Conservation (phyloP, 2,329 filamentous ascomycete species). For the Neocucurbitaria cava region DNA sequence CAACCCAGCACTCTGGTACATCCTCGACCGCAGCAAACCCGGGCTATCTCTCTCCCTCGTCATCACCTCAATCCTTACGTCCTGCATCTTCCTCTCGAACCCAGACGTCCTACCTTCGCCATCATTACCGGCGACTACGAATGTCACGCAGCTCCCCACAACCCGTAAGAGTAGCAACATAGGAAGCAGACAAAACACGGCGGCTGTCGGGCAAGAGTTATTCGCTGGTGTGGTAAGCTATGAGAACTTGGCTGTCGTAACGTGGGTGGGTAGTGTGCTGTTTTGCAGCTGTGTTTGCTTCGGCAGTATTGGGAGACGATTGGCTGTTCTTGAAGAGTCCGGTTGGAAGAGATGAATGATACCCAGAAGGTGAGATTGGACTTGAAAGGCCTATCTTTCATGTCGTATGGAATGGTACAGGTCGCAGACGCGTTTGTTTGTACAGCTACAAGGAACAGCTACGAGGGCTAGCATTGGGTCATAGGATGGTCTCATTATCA, state of each 20-base stretch:
- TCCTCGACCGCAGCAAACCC: slow-evolving; percentile 87
- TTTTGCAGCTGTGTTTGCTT: slow-evolving; percentile 97
- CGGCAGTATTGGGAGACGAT: slow-evolving; percentile 86
- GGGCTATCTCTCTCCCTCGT: slow-evolving; percentile 81
- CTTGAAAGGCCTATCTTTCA: neutral
- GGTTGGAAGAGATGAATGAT: slow-evolving; percentile 17
- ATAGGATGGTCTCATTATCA: neutral
- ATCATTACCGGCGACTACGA: slow-evolving; percentile 27
- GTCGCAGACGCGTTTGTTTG: neutral
- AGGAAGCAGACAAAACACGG: slow-evolving; percentile 1
- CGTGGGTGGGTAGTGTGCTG: slow-evolving; percentile 91
- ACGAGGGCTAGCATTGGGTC: neutral
- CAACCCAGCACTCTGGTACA: slow-evolving; percentile 94
- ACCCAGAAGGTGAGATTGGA: neutral
- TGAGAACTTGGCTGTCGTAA: slow-evolving; percentile 73
- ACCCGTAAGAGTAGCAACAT: slow-evolving; percentile 6
- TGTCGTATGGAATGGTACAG: neutral
- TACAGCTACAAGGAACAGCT: neutral
- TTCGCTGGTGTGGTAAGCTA: slow-evolving; percentile 65
- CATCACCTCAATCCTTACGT: slow-evolving; percentile 77
- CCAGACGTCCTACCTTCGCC: slow-evolving; percentile 74
- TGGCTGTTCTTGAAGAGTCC: slow-evolving; percentile 58
- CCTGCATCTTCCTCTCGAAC: slow-evolving; percentile 74
- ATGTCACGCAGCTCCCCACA: slow-evolving; percentile 29
- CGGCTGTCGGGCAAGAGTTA: slow-evolving; percentile 17